Percentiles rank a stretch among this genome's conserved stretches.
Conservation (phyloP, 257 asterid genomes). For the Fraxinus americana region DNA sequence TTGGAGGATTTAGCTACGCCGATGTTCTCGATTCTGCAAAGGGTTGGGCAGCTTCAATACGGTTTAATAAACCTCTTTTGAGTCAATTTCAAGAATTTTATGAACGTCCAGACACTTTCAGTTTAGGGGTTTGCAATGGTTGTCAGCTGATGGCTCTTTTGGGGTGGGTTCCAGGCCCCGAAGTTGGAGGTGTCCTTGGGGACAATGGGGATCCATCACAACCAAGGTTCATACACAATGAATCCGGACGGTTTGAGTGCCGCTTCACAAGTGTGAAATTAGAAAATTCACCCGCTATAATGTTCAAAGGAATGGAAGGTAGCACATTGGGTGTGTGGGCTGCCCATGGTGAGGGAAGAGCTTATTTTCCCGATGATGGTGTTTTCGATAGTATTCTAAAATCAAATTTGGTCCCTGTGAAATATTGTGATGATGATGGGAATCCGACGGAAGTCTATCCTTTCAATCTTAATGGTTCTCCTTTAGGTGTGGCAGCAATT, state of each 20-base stretch:
- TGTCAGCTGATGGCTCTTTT: slow-evolving; percentile 97
- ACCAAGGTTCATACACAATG: slow-evolving; percentile 86
- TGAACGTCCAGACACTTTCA: slow-evolving; percentile 75
- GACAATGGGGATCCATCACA: slow-evolving; percentile 69
- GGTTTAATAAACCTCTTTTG: slow-evolving; percentile 69
- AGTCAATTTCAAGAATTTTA: slow-evolving; percentile 80
- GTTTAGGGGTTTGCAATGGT: slow-evolving; percentile 94
- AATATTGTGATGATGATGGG: slow-evolving; percentile 79
- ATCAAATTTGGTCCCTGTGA: slow-evolving; percentile 69
- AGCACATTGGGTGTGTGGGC: slow-evolving; percentile 93
- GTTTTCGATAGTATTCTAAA: slow-evolving; percentile 44
- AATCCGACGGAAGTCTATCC: slow-evolving; percentile 77
- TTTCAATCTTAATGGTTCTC: slow-evolving; percentile 76
- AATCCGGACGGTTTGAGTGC: slow-evolving; percentile 84
- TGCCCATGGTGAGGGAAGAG: slow-evolving; percentile 94
- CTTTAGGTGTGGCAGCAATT: slow-evolving; percentile 82
- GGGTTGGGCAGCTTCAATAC: slow-evolving; percentile 95
- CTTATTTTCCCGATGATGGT: slow-evolving; percentile 69
- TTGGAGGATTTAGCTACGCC: slow-evolving; percentile 96
- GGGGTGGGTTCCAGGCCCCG: slow-evolving; percentile 94
- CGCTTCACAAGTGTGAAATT: slow-evolving; percentile 83
- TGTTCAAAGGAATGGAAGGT: slow-evolving; percentile 92
- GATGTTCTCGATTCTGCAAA: slow-evolving; percentile 94
- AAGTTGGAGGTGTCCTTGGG: slow-evolving; percentile 73
- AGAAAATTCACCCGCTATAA: slow-evolving; percentile 73